Evolutionary conservation across 768 basidiomycete genomes (phyloP), one percentile per base, ranked within the genome.

Genomic region (Artomyces pyxidatus): DNA sequence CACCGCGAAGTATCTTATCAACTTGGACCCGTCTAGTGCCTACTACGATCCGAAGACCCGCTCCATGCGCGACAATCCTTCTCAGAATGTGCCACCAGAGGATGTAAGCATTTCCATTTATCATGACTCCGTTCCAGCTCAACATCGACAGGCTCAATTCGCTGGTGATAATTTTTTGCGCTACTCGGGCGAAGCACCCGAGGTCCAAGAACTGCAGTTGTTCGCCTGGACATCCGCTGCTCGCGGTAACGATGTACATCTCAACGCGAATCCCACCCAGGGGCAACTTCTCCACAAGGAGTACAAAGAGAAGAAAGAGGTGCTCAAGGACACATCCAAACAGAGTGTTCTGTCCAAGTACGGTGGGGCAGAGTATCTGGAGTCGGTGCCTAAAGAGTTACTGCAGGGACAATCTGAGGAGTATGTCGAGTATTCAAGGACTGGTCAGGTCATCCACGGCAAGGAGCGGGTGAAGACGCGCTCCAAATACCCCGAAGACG

Each of bases 41-140:
- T 97, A 98, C 71, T 99, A 99, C 63, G 96, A 99, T 62, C 96
- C 96, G 41, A 99, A 99, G 72, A 98, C 96, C 11, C 85, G 96
- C 61, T 97, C 95, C 6, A 99, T 99, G 96, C 86, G 96, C 68
- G 96, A 99, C 61, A 94, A 95, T 37, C 96, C 95, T 0, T 52
- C 83, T 12, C 80, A 78, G 63, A 78, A 81, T 57, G 71, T 88
- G 22, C 73, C 81, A 6, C 69, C 88, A n/a, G 92, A 95, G 66
- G 95, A 98, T 60, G 93, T 94, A 62, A 44, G 86, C 69, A 11
- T 46, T 47, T 11, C 53, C 38, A 44, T 44, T 52, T 23, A 48
- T 35, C 27, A 42, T 51, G 16, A 25, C 17, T 44, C 1, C 28
- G n/a, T 19, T 37, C 37, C 46, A 38, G 56, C 25, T 32, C 37